These are phyloP conservation scores for Piper betle DNA, from an alignment of 164 flowering plant genomes.

Conservation along the genomic window DNA sequence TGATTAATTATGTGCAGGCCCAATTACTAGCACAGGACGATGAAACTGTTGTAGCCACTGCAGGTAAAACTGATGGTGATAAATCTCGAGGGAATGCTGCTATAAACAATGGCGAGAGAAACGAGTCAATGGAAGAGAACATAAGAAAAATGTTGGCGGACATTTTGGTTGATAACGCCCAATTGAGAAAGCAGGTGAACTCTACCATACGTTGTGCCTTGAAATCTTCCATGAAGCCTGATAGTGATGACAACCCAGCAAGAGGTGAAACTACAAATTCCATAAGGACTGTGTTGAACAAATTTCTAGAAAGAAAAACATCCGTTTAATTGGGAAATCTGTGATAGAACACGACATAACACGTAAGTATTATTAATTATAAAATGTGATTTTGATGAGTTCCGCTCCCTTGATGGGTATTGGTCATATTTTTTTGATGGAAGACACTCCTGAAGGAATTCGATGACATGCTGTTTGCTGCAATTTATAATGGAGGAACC, in stretches of 20 bases:
- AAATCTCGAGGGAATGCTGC: not conserved
- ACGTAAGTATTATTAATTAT: no score
- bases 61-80: slow-evolving; percentile 1
- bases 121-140: slow-evolving; percentile 21
- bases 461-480: no score
- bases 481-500: no score
- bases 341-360: not conserved
- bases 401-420: no score
- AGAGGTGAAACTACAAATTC: slow-evolving; percentile 20
- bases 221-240: slow-evolving; percentile 22
- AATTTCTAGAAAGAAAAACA: slow-evolving; percentile 39
- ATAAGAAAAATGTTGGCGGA: slow-evolving; percentile 41
- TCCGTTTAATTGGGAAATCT: not conserved
- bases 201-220: slow-evolving; percentile 34
- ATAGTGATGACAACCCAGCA: slow-evolving; percentile 16
- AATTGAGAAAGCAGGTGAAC: slow-evolving; percentile 60
- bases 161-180: slow-evolving; percentile 48
- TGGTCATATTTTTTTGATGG: no score
- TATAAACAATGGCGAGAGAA: slow-evolving; percentile 12
- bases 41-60: slow-evolving; percentile 10
- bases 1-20: slow-evolving; percentile 25
- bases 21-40: slow-evolving; percentile 37
- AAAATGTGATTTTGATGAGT: no score
- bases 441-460: no score
- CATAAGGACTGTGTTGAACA: slow-evolving; percentile 49